Base-by-base conservation (phyloP, 139 green algal genomes). In the Chlorella sp. region DNA sequence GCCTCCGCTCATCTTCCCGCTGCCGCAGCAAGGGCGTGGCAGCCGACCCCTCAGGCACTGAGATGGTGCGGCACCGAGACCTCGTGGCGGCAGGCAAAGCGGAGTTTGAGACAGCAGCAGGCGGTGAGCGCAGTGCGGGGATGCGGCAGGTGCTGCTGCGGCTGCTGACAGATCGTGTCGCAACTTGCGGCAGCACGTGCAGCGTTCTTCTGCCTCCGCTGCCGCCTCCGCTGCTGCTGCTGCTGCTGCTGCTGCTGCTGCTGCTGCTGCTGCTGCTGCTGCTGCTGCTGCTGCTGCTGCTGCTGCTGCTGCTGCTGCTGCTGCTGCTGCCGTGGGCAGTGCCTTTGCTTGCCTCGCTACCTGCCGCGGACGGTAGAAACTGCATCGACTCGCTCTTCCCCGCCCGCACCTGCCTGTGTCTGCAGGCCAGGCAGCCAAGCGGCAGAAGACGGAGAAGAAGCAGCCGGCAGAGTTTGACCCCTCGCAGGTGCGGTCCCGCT, bases 371-470 rank as follows among this genome's bases (percentile, higher is more conserved):
- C n/a, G n/a, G n/a, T n/a, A 7, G 11, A 7, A 7, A 24, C 51
- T 60, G 51, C 9, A 11, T 60, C 46, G 8, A 54, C 8, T 60
- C n/a, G 51, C 51, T 44, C 36, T 0, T 60, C 72, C 58, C 76
- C 38, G 41, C 41, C 41, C 1, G 40, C 11, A 17, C 24, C 34
- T 8, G 38, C 19, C 74, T 20, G 48, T 41, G 38, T 38, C 73
- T 60, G 65, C 54, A 75, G 79, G 36, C 36, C 80, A 68, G 38
- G 28, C 69, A 56, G 80, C 76, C 56, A 95, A 96, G 83, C 90
- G 92, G 87, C 85, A 89, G 30, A 95, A 94, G 58, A 90, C 90
- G 7, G 74, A 80, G 62, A 73, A 87, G 51, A 69, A 84, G 80
- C 24, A 69, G 64, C 74, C 28, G 38, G 20, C 44, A 46, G 65